Base-by-base conservation (phyloP, 2,329 filamentous ascomycete species). In the Dactylellina parvicollis region DNA sequence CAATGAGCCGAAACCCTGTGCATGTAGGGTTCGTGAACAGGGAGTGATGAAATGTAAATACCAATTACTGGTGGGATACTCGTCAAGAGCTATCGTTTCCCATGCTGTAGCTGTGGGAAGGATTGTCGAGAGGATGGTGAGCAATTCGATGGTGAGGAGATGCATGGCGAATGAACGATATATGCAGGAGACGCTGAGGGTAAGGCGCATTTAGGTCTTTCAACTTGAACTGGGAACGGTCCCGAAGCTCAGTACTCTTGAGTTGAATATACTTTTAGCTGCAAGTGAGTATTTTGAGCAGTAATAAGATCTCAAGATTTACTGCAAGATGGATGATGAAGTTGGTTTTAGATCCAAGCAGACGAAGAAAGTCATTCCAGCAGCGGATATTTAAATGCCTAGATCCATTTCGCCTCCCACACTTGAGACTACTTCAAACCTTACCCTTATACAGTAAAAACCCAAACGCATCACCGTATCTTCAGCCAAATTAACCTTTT, bases 41-140 rank as follows among this genome's bases (percentile, higher is more conserved):
- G n/a, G 18, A 16, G 32, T 8, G 28, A 10, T 2, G 16, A 47
- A 28, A 26, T 18, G n/a, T 28, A 14, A 42, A 16, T 64, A 72
- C 66, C 67, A 72, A 30, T 72, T 40, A 5, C 32, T 22, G 10
- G 59, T 65, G n/a, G 16, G 7, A 36, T 72, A 72, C 50, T 72
- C 67, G 30, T 72, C 67, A 4, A 72, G 12, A 2, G 57, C 59
- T 44, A 57, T 50, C 12, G 40, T 64, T 18, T 28, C 36, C 66
- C 66, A 72, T 2, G 50, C 18, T 12, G 34, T 20, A 8, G 44
- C 34, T 3, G 22, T 24, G 12, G 34, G 14, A 2, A 52, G 5
- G n/a, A 52, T 12, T 22, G 47, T 26, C 3, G 16, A 12, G 18
- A 55, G 14, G 3, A n/a, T n/a, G 0, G 24, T 16, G 2, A 64